Conservation (phyloP, 2,329 filamentous ascomycete genomes). For the Pseudogymnoascus sp. region DNA sequence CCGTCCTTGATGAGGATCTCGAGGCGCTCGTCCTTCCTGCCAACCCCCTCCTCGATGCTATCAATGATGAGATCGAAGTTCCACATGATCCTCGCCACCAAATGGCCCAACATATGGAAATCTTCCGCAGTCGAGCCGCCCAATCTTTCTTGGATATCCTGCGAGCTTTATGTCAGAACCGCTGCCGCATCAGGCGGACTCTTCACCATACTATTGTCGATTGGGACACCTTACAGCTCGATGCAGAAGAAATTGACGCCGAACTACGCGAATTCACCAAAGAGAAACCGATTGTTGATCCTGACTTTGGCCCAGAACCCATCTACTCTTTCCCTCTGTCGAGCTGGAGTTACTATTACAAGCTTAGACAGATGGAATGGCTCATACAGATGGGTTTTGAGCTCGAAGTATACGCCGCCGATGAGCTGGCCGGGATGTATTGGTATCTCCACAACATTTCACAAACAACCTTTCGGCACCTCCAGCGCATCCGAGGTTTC, state of each 20-base stretch:
- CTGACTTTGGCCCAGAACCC: slow-evolving; percentile 42
- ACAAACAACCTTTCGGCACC: slow-evolving; percentile 53
- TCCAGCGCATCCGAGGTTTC: slow-evolving; percentile 67
- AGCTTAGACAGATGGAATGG: slow-evolving; percentile 80
- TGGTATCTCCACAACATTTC: slow-evolving; percentile 76
- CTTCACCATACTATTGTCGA: slow-evolving; percentile 76
- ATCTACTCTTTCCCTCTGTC: slow-evolving; percentile 68
- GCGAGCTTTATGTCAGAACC: slow-evolving; percentile 80
- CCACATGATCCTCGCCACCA: slow-evolving; percentile 67
- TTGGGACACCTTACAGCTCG: slow-evolving; percentile 77
- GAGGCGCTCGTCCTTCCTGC: slow-evolving; percentile 67
- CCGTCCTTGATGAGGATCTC: slow-evolving; percentile 78
- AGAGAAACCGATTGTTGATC: slow-evolving; percentile 53
- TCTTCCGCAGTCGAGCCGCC: slow-evolving; percentile 53
- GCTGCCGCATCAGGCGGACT: slow-evolving; percentile 82
- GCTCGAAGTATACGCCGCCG: slow-evolving; percentile 77
- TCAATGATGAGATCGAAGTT: slow-evolving; percentile 70
- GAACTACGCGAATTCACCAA: slow-evolving; percentile 55
- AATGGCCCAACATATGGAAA: slow-evolving; percentile 68
- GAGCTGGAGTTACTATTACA: slow-evolving; percentile 86
- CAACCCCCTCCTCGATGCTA: slow-evolving; percentile 62
- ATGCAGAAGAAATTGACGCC: slow-evolving; percentile 71
- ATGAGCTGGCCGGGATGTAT: slow-evolving; percentile 85
- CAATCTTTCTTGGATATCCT: slow-evolving; percentile 78
- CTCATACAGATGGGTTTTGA: slow-evolving; percentile 92